Evolutionary conservation across 768 basidiomycete species (phyloP), one percentile per base, ranked within the genome.

Genomic region (Boletus rufocinnamomeus): DNA sequence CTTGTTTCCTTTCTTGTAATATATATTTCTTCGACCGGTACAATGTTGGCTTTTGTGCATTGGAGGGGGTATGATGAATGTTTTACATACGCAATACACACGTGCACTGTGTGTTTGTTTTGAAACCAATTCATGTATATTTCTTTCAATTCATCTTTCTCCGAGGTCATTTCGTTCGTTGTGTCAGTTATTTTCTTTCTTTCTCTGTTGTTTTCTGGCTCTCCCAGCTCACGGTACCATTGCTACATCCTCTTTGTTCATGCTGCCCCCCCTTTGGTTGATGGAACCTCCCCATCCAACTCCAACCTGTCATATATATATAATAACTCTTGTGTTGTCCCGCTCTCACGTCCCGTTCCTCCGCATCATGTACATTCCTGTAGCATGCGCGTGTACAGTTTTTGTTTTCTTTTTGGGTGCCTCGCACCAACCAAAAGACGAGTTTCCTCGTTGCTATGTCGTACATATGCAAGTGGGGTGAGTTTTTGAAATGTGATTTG

Each of bases 301-400:
- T 48, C 11, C 50, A 27, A 41, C 45, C 28, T 34, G 21, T 32
- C 52, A 44, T 25, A 17, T 55, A 59, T 45, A 59, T 34, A 17
- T 41, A 38, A 4, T 34, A 25, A 32, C 46, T 54, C 41, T 43
- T 27, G 23, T 49, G 45, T 43, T 44, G 44, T 61, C 50, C 23
- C 21, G 8, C 4, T 6, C 17, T 13, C 21, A 44, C 43, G 27
- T 41, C 38, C 25, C 6, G 13, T 25, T 9, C n/a, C 21, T 52
- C 57, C 27, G 51, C 50, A 53, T 41, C 57, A 50, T 43, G 38
- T 52, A 48, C 50, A 8, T 59, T 62, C 38, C 62, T 77, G 75
- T 78, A 77, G 74, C 77, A 75, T 76, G 76, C 71, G 76, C 61
- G 74, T 78, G 75, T 78, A 77, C 67, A 44, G 9, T 16, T 35